phyloP scores from a whole-genome alignment of 176 grass and related monocot genomes.

The Oryza meridionalis region DNA sequence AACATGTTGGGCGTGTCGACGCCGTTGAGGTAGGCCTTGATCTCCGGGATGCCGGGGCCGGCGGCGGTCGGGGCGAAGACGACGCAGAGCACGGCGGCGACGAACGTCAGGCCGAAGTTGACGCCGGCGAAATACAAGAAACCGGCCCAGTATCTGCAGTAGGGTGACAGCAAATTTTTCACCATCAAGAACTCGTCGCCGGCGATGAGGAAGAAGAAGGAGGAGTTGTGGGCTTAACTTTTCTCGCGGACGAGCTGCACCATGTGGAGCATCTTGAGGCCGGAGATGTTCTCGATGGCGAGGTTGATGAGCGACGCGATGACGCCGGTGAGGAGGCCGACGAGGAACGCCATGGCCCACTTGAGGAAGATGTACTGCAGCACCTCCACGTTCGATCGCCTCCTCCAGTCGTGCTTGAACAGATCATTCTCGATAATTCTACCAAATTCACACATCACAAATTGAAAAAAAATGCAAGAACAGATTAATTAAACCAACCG shows the following conservation, averaged over 20 bases:
- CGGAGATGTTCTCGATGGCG: conserved; percentile 94
- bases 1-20: conserved; percentile 98
- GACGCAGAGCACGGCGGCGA: conserved; percentile 80
- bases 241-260: conserved; percentile 68
- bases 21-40: conserved; percentile 98
- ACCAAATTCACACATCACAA: background rate
- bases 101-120: conserved; percentile 67
- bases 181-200: background rate
- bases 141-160: conserved; percentile 67
- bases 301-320: conserved; percentile 92
- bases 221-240: conserved; percentile 23
- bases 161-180: background rate
- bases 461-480: background rate
- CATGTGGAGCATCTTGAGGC: conserved; percentile 82
- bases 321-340: conserved; percentile 84
- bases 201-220: background rate
- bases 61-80: conserved; percentile 93
- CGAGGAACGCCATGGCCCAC: conserved; percentile 88
- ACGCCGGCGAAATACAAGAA: conserved; percentile 78
- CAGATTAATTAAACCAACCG: background rate
- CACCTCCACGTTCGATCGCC: conserved; percentile 82
- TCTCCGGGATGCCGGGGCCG: conserved; percentile 95
- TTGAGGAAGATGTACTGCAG: conserved; percentile 90
- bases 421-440: conserved; percentile 96
- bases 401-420: conserved; percentile 98